Percentiles rank a stretch among this genome's conserved stretches.
phyloP scores from a whole-genome alignment of 352 stramenopile genomes.

The Aphanomyces cochlioides region DNA sequence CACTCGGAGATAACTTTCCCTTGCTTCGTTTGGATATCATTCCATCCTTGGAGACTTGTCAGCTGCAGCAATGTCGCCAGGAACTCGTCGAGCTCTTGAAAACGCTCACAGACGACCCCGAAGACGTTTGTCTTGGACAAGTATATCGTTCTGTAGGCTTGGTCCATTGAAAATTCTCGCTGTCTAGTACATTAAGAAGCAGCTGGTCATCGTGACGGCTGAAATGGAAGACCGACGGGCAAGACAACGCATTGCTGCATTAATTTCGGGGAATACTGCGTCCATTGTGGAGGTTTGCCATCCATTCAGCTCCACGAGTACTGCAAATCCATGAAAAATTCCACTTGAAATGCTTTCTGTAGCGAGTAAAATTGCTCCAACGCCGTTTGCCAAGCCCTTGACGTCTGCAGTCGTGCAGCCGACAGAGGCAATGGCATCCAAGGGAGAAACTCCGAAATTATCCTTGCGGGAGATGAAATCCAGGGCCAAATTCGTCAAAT shows the following conservation, averaged over 20 bases:
- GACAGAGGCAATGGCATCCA: too few species aligned
- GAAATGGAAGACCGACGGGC: conserved; percentile 54
- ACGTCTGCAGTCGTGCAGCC: too few species aligned
- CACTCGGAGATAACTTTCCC: conserved; percentile 62
- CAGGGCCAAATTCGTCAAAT: conserved; percentile 30
- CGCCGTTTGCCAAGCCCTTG: too few species aligned
- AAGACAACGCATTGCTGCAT: conserved; percentile 47
- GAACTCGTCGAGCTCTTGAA: conserved; percentile 41
- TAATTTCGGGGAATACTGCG: conserved; percentile 35
- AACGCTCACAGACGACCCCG: conserved; percentile 38
- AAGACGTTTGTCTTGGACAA: conserved; percentile 46
- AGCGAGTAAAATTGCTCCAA: too few species aligned
- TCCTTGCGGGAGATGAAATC: neutral
- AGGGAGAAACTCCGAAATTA: neutral
- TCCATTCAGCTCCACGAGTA: too few species aligned
- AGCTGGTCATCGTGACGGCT: conserved; percentile 49
- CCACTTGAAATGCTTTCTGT: too few species aligned
- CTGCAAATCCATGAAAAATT: too few species aligned
- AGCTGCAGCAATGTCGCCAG: conserved; percentile 46
- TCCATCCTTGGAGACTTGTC: conserved; percentile 39
- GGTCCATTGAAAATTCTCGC: neutral
- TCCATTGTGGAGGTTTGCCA: too few species aligned
- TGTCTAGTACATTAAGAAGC: conserved; percentile 49
- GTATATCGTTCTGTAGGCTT: neutral
- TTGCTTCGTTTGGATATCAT: conserved; percentile 58